A percentile compares a stretch with the other conserved stretches of the same genome.
These are phyloP conservation scores for Ophiostoma australiae DNA, from an alignment of 2,329 filamentous ascomycete genomes.

Conservation along the genomic window DNA sequence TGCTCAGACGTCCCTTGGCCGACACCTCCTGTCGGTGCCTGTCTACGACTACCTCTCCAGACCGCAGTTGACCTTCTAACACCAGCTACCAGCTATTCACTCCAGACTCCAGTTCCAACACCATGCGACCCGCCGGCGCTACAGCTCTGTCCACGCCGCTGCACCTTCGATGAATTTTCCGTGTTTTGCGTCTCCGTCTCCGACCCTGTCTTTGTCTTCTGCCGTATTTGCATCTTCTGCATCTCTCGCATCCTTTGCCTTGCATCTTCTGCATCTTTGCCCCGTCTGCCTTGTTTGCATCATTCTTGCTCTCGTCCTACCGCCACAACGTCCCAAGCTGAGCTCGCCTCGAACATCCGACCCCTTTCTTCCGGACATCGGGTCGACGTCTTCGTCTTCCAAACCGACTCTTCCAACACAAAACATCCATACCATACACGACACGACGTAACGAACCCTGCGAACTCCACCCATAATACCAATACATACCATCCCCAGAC, in stretches of 20 bases:
- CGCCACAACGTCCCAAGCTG: neutral
- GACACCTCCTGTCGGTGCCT: neutral
- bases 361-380: neutral
- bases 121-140: constrained; percentile 12
- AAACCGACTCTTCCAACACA: neutral
- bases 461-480: constrained; percentile 11
- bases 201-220: neutral
- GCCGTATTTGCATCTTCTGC: neutral
- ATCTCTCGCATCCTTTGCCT: neutral
- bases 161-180: constrained; percentile 15
- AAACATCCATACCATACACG: neutral
- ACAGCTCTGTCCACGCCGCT: constrained; percentile 14
- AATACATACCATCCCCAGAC: constrained; percentile 8
- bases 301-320: neutral
- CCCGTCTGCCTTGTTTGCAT: too few species aligned
- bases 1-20: neutral
- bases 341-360: neutral
- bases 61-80: neutral
- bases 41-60: neutral
- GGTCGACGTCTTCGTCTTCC: neutral
- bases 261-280: neutral
- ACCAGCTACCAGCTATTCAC: constrained; percentile 4
- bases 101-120: neutral
- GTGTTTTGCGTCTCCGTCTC: neutral
- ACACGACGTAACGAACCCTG: constrained; percentile 8